phyloP scores from a whole-genome alignment of 2,329 filamentous ascomycete species.

The Fusarium nematophilum region DNA sequence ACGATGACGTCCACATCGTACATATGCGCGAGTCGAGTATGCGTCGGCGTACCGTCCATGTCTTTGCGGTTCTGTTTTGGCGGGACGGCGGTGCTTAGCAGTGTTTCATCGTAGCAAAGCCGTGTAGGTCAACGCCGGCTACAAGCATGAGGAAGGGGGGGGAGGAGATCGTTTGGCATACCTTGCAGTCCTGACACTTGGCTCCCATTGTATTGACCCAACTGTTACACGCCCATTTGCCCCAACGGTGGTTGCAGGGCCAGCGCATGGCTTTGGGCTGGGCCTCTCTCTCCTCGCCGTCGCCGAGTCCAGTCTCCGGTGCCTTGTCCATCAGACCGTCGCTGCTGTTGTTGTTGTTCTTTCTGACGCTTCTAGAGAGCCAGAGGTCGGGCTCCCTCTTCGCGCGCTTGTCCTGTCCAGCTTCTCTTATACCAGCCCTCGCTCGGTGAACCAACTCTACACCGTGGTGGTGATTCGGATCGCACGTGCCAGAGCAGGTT shows the following conservation, averaged over 20 bases:
- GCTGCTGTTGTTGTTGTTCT: too few relatives aligned
- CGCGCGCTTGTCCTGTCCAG: constrained; percentile 10
- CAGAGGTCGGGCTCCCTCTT: constrained; percentile 8
- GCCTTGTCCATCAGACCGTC: constrained; percentile 4
- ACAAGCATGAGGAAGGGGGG: constrained; percentile 8
- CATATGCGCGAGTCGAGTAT: constrained; percentile 35
- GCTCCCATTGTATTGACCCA: constrained; percentile 35
- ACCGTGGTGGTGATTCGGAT: constrained; percentile 31
- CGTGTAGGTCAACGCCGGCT: constrained; percentile 15
- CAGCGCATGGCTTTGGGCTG: constrained; percentile 30
- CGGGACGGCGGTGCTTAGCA: constrained; percentile 17
- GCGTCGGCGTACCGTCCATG: constrained; percentile 35
- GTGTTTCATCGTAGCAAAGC: too few relatives aligned
- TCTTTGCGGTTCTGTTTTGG: constrained; percentile 30
- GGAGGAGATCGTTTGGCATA: constrained; percentile 25
- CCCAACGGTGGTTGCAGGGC: constrained; percentile 41
- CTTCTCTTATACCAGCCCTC: constrained; percentile 35
- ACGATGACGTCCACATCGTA: constrained; percentile 38
- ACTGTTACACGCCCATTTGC: constrained; percentile 33
- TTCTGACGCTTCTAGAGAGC: constrained; percentile 12
- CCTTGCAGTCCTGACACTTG: constrained; percentile 37
- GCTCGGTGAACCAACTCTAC: constrained; percentile 8
- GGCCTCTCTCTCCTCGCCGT: neutral
- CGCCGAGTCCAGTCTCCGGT: neutral
- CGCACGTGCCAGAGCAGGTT: constrained; percentile 29